Base-by-base conservation (phyloP, 768 basidiomycete genomes). In the Boletus subparvulus region DNA sequence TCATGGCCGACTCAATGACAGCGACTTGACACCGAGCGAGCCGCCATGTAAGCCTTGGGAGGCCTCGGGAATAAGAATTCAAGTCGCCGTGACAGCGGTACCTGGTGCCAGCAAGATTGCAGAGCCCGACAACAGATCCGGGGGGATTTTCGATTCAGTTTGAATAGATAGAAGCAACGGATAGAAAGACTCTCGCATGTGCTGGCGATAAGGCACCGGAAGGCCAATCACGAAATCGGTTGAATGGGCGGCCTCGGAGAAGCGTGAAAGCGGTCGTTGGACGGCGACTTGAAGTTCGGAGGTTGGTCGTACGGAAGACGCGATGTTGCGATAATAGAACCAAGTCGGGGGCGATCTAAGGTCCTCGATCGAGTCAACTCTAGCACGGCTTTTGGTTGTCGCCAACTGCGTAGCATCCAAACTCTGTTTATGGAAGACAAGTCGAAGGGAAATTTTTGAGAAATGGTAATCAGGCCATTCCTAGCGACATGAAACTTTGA, bases 171-270 rank as follows among this genome's bases (percentile, higher is more conserved):
- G 13, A 17, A 11, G 14, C 14, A 6, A 35, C 19, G 7, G 16
- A n/a, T 17, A 21, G 21, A 37, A 53, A 36, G 14, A 21, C 8
- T 11, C 14, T 35, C 17, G 17, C 6, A 13, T 37, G 28, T 3
- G 26, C 1, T 3, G 19, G 16, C n/a, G 9, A 39, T 21, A n/a
- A 21, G 36, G 49, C 12, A 24, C 53, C 53, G 16, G 36, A 40
- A 24, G 16, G n/a, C 49, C 28, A 33, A 24, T n/a, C 51, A n/a
- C n/a, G 32, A 12, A 45, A 8, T 39, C 8, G 9, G 37, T 39
- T 12, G 52, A 39, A 52, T 52, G 40, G 52, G 19, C 41, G 33
- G 41, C n/a, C 41, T 55, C 41, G 54, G 35, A n/a, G 5, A 55
- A 3, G 19, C 41, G 35, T 28, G 16, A n/a, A 11, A 13, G 50